phyloP scores from a whole-genome alignment of 768 basidiomycete species.

The Holtermanniella nyarrowii region DNA sequence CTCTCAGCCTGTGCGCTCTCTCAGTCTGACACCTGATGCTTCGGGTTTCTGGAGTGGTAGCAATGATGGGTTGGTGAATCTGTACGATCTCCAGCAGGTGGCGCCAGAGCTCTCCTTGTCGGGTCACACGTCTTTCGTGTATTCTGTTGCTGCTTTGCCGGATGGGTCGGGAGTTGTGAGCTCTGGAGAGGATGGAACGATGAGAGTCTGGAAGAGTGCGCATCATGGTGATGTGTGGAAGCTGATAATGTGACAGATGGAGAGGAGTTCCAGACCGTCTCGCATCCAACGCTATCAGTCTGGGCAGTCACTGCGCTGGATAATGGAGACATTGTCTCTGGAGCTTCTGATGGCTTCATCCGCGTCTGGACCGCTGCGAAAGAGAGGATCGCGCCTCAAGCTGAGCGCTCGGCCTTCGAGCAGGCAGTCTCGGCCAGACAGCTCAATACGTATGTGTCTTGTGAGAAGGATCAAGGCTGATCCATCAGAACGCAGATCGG shows the following conservation, averaged over 20 bases:
- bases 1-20: slow-evolving; percentile 77
- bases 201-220: slow-evolving; percentile 81
- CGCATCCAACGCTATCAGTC: slow-evolving; percentile 92
- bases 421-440: slow-evolving; percentile 59
- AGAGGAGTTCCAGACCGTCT: slow-evolving; percentile 75
- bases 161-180: slow-evolving; percentile 64
- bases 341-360: slow-evolving; percentile 76
- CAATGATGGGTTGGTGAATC: slow-evolving; percentile 76
- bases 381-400: slow-evolving; percentile 59
- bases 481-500: slow-evolving; percentile 61
- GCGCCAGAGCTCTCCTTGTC: slow-evolving; percentile 57
- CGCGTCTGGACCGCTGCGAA: slow-evolving; percentile 66
- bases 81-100: slow-evolving; percentile 75
- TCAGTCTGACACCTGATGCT: slow-evolving; percentile 64
- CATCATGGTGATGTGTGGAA: neutral
- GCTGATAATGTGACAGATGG: slow-evolving; percentile 51
- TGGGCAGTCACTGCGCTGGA: slow-evolving; percentile 84
- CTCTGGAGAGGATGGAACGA: slow-evolving; percentile 87
- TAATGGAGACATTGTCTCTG: slow-evolving; percentile 84
- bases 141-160: slow-evolving; percentile 72
- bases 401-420: slow-evolving; percentile 49
- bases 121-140: slow-evolving; percentile 95
- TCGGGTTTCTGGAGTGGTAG: slow-evolving; percentile 84
- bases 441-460: slow-evolving; percentile 50
- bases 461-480: neutral